These are phyloP conservation scores for Narthecium ossifragum DNA, from an alignment of 106 monocot species.

Conservation along the genomic window DNA sequence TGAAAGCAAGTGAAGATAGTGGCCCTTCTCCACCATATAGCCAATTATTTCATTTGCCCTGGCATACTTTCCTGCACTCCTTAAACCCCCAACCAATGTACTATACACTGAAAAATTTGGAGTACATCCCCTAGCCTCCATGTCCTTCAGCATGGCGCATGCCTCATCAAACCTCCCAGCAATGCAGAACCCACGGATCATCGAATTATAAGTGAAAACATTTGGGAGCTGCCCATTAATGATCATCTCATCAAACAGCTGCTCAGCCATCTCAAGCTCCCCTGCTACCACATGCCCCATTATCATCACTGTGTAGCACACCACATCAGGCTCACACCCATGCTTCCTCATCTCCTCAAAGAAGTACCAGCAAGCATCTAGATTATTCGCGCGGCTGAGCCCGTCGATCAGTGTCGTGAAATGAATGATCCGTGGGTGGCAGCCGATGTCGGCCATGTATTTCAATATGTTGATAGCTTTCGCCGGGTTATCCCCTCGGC, in stretches of 20 bases:
- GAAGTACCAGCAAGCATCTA: slow-evolving; percentile 82
- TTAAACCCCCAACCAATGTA: slow-evolving; percentile 46
- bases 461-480: slow-evolving; percentile 75
- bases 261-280: slow-evolving; percentile 57
- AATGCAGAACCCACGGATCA: slow-evolving; percentile 76
- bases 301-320: slow-evolving; percentile 91
- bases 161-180: slow-evolving; percentile 69
- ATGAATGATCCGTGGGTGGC: slow-evolving; percentile 69
- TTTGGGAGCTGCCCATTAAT: slow-evolving; percentile 68
- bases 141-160: slow-evolving; percentile 56
- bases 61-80: slow-evolving; percentile 59
- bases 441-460: slow-evolving; percentile 70
- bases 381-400: slow-evolving; percentile 73
- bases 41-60: slow-evolving; percentile 60
- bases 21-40: slow-evolving; percentile 77
- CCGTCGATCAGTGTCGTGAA: slow-evolving; percentile 90
- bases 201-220: slow-evolving; percentile 91
- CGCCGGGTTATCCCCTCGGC: slow-evolving; percentile 81
- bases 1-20: slow-evolving; percentile 66
- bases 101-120: slow-evolving; percentile 87
- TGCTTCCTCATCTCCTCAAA: slow-evolving; percentile 82
- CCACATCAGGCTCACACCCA: slow-evolving; percentile 76
- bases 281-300: slow-evolving; percentile 58
- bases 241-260: slow-evolving; percentile 65
- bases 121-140: slow-evolving; percentile 63